phyloP scores from a whole-genome alignment of 306 rosid species.

The Mucuna pruriens region DNA sequence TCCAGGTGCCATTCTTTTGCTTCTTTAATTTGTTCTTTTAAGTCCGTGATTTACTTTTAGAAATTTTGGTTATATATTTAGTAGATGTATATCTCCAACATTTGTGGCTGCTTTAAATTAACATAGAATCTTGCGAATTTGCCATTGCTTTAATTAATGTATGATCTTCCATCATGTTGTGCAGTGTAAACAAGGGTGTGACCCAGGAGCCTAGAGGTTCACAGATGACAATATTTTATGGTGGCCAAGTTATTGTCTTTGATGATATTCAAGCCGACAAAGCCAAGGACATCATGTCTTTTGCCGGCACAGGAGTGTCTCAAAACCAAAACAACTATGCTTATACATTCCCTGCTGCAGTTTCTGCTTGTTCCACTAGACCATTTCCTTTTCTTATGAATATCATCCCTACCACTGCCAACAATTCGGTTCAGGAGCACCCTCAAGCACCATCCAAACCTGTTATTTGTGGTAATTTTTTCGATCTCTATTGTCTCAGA shows the following conservation, averaged over 20 bases:
- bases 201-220: constrained; percentile 45
- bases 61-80: too few relatives aligned
- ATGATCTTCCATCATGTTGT: background rate
- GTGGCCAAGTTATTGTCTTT: constrained; percentile 73
- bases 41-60: background rate
- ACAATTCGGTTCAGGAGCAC: constrained; percentile 37
- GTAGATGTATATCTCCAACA: too few relatives aligned
- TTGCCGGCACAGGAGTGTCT: constrained; percentile 51
- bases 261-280: constrained; percentile 67
- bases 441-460: constrained; percentile 52
- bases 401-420: constrained; percentile 11
- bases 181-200: constrained; percentile 49
- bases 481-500: background rate
- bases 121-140: background rate
- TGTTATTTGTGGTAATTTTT: constrained; percentile 58
- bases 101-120: background rate
- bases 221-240: constrained; percentile 84
- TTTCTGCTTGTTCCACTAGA: background rate
- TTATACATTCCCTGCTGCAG: constrained; percentile 37
- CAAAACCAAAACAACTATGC: constrained; percentile 12
- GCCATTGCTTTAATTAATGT: background rate
- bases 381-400: constrained; percentile 41
- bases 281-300: constrained; percentile 68
- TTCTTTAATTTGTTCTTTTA: background rate
- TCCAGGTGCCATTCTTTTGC: constrained; percentile 11